Conservation (phyloP, 148 eudicot species). For the Agrostemma githago region DNA sequence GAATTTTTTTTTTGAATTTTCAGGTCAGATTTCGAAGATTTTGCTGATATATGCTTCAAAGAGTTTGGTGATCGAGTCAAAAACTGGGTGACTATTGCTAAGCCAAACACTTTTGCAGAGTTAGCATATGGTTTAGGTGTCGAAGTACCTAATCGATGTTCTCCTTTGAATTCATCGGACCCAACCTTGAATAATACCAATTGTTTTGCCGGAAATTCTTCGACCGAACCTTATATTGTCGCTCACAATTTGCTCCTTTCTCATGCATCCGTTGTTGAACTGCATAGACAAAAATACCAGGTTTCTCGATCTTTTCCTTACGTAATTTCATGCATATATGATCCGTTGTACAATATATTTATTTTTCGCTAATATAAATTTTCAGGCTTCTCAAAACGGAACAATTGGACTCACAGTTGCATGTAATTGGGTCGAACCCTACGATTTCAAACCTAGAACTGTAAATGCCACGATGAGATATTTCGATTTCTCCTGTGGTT, state of each 20-base stretch:
- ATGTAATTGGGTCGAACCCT: conserved; percentile 11
- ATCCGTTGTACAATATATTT: no score
- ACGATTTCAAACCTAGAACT: neutral
- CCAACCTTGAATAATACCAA: no score
- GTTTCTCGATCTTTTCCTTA: neutral
- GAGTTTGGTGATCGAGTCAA: conserved; percentile 15
- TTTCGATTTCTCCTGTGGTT: conserved; percentile 10
- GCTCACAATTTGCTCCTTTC: conserved; percentile 18
- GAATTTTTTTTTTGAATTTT: neutral
- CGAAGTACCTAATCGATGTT: neutral
- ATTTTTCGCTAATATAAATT: neutral
- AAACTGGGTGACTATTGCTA: conserved; percentile 9
- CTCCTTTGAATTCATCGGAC: neutral
- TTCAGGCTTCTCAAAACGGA: conserved; percentile 9
- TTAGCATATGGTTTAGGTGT: conserved; percentile 4
- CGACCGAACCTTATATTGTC: conserved; percentile 12
- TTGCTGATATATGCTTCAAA: conserved; percentile 17
- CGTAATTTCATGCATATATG: no score
- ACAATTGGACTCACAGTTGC: conserved; percentile 12
- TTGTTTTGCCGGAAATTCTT: conserved; percentile 1
- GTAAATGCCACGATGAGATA: neutral
- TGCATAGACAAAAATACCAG: conserved; percentile 5
- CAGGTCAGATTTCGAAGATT: conserved; percentile 8
- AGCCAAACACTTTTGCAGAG: conserved; percentile 5
- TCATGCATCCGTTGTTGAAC: conserved; percentile 8